Conservation (phyloP, 129 eudicot genomes). For the Artemisia argyi region DNA sequence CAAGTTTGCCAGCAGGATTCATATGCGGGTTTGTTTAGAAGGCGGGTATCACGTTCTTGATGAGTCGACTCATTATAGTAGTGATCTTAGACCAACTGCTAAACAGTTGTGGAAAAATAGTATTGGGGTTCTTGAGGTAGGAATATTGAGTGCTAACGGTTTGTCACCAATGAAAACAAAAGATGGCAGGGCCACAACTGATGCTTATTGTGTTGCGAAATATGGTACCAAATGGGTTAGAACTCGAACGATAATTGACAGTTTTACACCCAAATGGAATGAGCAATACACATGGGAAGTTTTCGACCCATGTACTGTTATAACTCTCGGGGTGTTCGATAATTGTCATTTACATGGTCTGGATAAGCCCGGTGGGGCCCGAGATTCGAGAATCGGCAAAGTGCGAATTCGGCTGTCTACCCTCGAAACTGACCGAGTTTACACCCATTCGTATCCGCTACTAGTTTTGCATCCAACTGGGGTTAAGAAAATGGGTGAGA, state of each 20-base stretch:
- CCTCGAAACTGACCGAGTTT: slow-evolving; percentile 47
- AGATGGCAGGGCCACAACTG: slow-evolving; percentile 43
- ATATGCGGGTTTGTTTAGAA: slow-evolving; percentile 48
- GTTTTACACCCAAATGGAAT: slow-evolving; percentile 52
- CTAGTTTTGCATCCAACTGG: slow-evolving; percentile 51
- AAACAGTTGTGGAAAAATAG: slow-evolving; percentile 42
- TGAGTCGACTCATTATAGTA: slow-evolving; percentile 44
- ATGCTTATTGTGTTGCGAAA: slow-evolving; percentile 58
- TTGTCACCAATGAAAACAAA: slow-evolving; percentile 43
- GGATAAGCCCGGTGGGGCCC: slow-evolving; percentile 30
- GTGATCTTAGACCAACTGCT: slow-evolving; percentile 49
- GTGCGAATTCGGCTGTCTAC: slow-evolving; percentile 53
- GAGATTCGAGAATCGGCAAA: slow-evolving; percentile 51
- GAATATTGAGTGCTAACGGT: slow-evolving; percentile 38
- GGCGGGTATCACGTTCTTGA: slow-evolving; percentile 64
- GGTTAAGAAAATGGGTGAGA: slow-evolving; percentile 54
- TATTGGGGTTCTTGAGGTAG: slow-evolving; percentile 46
- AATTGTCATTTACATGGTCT: slow-evolving; percentile 40
- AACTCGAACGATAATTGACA: slow-evolving; percentile 48
- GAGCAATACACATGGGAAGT: slow-evolving; percentile 71
- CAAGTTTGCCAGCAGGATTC: slow-evolving; percentile 46
- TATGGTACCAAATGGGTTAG: slow-evolving; percentile 59
- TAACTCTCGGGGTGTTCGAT: slow-evolving; percentile 57
- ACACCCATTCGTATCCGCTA: slow-evolving; percentile 57
- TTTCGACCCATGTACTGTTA: slow-evolving; percentile 56